Conservation (phyloP, 1,284 basidiomycete species). For the Naganishia cerealis region DNA sequence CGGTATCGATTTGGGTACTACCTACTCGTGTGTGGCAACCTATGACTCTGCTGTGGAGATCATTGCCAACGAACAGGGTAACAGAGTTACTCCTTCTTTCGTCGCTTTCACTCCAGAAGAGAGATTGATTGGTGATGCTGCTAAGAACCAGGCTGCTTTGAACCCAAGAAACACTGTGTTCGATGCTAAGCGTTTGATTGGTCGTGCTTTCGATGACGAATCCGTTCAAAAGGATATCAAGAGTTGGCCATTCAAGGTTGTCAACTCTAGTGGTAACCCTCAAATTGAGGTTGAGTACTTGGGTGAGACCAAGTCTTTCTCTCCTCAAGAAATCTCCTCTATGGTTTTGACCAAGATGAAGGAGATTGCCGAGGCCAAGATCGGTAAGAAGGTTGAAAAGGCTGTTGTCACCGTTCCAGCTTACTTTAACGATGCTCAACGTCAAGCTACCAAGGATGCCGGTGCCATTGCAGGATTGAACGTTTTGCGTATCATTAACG, state of each 20-base stretch:
- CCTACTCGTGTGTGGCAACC: conserved; percentile 75
- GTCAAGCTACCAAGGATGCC: conserved; percentile 65
- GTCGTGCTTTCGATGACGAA: conserved; percentile 87
- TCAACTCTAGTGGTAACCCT: conserved; percentile 62
- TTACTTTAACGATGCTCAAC: conserved; percentile 70
- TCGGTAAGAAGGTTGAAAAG: conserved; percentile 65
- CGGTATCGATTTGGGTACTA: conserved; percentile 54
- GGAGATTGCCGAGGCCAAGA: conserved; percentile 69
- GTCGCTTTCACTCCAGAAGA: conserved; percentile 97
- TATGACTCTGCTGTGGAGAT: conserved; percentile 98
- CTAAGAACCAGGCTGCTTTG: conserved; percentile 97
- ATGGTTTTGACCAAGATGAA: conserved; percentile 99
- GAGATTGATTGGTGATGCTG: conserved; percentile 94
- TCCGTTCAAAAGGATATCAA: too few relatives aligned
- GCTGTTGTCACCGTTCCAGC: conserved; percentile 69
- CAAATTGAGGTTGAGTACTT: conserved; percentile 64
- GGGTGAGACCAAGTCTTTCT: conserved; percentile 63
- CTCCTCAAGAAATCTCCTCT: conserved; percentile 78
- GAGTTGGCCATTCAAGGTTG: conserved; percentile 71
- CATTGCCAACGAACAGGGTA: conserved; percentile 95
- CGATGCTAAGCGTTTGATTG: conserved; percentile 95
- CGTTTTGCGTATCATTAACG: conserved; percentile 70
- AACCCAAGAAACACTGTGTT: conserved; percentile 95
- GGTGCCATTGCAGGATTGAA: conserved; percentile 66
- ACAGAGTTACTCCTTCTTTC: conserved; percentile 98